These are phyloP conservation scores for Candolleomyces efflorescens DNA, from an alignment of 768 basidiomycete genomes.

Conservation along the genomic window DNA sequence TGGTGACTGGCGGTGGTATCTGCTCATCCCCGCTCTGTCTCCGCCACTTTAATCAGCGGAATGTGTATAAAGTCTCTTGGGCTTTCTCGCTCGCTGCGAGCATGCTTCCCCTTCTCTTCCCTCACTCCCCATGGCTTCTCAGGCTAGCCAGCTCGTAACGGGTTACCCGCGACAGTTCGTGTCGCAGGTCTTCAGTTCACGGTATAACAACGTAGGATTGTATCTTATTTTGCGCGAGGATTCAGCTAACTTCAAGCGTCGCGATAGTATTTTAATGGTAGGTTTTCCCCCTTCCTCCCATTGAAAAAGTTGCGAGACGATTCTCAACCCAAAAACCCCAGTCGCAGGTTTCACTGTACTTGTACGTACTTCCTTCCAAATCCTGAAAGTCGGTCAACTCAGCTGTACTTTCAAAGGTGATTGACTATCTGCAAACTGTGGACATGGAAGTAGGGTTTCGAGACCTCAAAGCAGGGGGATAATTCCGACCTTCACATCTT, in stretches of 20 bases:
- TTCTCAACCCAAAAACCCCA: neutral
- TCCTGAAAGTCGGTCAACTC: neutral
- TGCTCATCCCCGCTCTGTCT: too few species aligned
- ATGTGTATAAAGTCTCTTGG: neutral
- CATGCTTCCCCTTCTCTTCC: neutral
- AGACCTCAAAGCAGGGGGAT: neutral
- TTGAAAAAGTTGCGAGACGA: neutral
- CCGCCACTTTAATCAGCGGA: neutral
- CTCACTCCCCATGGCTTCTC: neutral
- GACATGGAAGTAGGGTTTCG: constrained; percentile 2
- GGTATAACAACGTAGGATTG: neutral
- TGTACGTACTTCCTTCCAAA: neutral
- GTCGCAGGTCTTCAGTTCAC: neutral
- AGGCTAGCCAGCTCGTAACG: neutral
- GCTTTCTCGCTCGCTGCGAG: neutral
- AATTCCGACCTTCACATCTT: neutral
- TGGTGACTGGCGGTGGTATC: too few species aligned
- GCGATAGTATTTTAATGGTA: neutral
- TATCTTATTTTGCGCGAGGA: neutral
- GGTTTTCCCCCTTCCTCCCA: neutral
- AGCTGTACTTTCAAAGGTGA: neutral
- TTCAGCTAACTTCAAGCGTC: neutral
- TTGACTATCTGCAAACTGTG: constrained; percentile 5
- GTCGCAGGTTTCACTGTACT: constrained; percentile 1
- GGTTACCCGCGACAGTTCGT: neutral